Evolutionary conservation across 1,284 basidiomycete species (phyloP).

Genomic region (Tilletia indica): DNA sequence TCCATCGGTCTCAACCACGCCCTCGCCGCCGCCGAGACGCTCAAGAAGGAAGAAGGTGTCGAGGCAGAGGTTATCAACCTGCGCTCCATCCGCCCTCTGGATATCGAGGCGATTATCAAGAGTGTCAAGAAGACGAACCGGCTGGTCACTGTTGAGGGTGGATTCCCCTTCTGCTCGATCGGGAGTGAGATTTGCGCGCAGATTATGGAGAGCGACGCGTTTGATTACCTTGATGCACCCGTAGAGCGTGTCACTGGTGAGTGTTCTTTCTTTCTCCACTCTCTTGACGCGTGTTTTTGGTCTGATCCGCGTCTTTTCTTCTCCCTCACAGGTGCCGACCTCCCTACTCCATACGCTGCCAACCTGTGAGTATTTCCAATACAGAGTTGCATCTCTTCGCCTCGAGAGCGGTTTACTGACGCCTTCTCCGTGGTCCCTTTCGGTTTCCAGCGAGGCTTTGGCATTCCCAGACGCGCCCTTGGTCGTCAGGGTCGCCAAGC

Average conservation of each 20-base stretch:
- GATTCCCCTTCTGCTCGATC: constrained; percentile 97
- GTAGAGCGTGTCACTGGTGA: constrained; percentile 70
- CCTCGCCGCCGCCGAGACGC: constrained; percentile 72
- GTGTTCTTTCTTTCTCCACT: neutral
- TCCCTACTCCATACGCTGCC: constrained; percentile 45
- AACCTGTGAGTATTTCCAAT: constrained; percentile 4
- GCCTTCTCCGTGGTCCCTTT: neutral
- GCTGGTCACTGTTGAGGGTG: constrained; percentile 91
- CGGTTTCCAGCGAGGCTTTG: constrained; percentile 63
- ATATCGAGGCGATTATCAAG: constrained; percentile 91
- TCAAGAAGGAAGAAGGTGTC: constrained; percentile 89
- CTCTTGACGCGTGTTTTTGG: neutral
- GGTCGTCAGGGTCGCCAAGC: constrained; percentile 47
- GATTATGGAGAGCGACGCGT: constrained; percentile 82
- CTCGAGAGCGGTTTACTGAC: neutral
- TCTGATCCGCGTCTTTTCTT: neutral
- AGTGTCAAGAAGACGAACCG: constrained; percentile 99
- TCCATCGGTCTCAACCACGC: constrained; percentile 50
- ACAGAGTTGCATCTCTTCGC: neutral
- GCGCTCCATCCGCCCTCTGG: constrained; percentile 87
- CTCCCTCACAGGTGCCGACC: constrained; percentile 49
- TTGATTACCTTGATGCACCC: constrained; percentile 94
- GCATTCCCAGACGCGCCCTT: constrained; percentile 51
- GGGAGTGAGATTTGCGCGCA: constrained; percentile 92
- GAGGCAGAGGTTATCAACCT: constrained; percentile 98